Evolutionary conservation across 1,139 yeast species (phyloP).

Genomic region (Saccharomyces hybrid): DNA sequence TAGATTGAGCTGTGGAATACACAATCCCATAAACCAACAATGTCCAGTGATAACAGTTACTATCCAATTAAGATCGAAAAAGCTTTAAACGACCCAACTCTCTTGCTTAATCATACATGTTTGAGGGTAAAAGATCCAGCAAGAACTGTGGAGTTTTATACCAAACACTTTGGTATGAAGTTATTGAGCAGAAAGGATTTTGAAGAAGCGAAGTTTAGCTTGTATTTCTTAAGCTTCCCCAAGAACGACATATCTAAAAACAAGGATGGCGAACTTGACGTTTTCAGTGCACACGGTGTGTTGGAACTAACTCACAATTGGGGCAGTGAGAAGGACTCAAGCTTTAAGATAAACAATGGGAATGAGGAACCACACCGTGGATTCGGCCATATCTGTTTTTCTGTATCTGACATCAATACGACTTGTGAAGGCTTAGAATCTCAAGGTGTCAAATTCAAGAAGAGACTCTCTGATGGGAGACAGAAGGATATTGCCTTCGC

Average conservation of each 20-base stretch:
- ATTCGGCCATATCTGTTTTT: constrained; percentile 85
- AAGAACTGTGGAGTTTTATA: constrained; percentile 64
- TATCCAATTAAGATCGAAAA: constrained; percentile 18
- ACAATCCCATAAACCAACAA: not conserved
- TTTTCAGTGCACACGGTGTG: constrained; percentile 59
- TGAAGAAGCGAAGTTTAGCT: constrained; percentile 50
- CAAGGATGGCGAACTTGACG: constrained; percentile 36
- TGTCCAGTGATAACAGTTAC: not conserved
- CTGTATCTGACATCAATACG: constrained; percentile 70
- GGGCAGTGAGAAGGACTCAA: constrained; percentile 59
- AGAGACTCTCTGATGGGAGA: constrained; percentile 80
- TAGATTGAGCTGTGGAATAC: not conserved
- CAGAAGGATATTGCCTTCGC: constrained; percentile 90
- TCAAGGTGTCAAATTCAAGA: constrained; percentile 65
- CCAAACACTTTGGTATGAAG: constrained; percentile 67
- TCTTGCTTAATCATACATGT: constrained; percentile 57
- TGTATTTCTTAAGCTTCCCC: constrained; percentile 61
- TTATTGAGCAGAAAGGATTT: constrained; percentile 47
- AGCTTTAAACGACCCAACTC: constrained; percentile 21
- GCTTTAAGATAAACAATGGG: constrained; percentile 64
- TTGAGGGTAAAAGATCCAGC: constrained; percentile 78
- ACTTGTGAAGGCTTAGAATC: constrained; percentile 52
- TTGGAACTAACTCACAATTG: constrained; percentile 78
- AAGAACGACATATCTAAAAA: constrained; percentile 39
- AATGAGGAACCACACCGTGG: constrained; percentile 80